Evolutionary conservation across 2,329 filamentous ascomycete species (phyloP).

Genomic region (Fusarium tjaetaba): DNA sequence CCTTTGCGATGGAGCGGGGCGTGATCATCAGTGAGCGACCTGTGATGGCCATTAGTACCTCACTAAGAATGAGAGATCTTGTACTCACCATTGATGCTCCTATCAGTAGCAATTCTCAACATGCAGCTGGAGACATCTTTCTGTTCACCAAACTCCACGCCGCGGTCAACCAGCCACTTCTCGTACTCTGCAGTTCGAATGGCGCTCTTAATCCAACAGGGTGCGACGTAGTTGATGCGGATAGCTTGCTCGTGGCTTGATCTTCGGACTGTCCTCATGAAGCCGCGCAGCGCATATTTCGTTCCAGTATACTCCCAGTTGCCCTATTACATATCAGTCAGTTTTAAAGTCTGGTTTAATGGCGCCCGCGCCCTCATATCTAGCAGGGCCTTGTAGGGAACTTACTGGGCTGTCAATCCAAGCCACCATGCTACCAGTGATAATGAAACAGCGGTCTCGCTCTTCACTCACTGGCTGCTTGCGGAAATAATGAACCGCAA

Average conservation of each 20-base stretch:
- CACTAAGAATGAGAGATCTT: fast-evolving
- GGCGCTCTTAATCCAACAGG: constrained; percentile 53
- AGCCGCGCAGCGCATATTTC: constrained; percentile 26
- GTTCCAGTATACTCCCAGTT: constrained; percentile 39
- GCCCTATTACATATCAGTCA: background rate
- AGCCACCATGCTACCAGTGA: constrained; percentile 58
- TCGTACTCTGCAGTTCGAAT: constrained; percentile 53
- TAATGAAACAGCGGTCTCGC: constrained; percentile 59
- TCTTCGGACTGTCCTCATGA: constrained; percentile 31
- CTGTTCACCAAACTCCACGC: constrained; percentile 53
- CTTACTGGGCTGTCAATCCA: constrained; percentile 56
- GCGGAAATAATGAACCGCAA: constrained; percentile 58
- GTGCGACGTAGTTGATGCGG: constrained; percentile 58
- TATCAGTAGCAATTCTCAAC: constrained; percentile 48
- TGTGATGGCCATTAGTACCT: background rate
- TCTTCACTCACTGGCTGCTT: constrained; percentile 50
- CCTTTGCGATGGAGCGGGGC: constrained; percentile 24
- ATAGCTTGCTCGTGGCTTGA: constrained; percentile 51
- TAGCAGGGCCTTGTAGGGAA: fast-evolving
- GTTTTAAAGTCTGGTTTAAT: background rate
- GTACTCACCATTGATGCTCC: constrained; percentile 41
- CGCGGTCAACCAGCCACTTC: constrained; percentile 51
- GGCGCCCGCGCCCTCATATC: no score
- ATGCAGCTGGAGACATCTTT: constrained; percentile 48
- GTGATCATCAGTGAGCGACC: constrained; percentile 38